phyloP scores from a whole-genome alignment of 2,329 filamentous ascomycete species.

The Elsinoe australis region DNA sequence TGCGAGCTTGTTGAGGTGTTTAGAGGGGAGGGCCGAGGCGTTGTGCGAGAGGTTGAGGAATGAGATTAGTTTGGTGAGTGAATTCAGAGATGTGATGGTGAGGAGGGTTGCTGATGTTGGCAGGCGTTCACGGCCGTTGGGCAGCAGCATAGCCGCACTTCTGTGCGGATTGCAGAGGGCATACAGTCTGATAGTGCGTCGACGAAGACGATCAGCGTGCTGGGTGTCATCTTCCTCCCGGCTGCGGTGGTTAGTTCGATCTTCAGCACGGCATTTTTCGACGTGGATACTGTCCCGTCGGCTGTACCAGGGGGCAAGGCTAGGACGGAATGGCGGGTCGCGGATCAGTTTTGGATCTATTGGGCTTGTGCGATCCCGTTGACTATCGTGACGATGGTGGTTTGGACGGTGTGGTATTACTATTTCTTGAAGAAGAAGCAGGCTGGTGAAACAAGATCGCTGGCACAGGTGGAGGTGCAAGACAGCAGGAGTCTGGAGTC shows the following conservation, averaged over 20 bases:
- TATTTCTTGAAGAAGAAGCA: neutral
- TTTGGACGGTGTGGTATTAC: conserved; percentile 1
- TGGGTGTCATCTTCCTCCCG: conserved; percentile 24
- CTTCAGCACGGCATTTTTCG: conserved; percentile 18
- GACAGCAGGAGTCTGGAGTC: neutral
- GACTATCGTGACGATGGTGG: neutral
- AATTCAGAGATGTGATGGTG: neutral
- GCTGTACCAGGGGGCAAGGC: neutral
- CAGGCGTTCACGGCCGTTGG: conserved; percentile 24
- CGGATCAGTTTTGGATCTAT: conserved; percentile 11
- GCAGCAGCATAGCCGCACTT: conserved; percentile 20
- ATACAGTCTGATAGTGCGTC: conserved; percentile 20
- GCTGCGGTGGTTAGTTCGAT: conserved; percentile 23
- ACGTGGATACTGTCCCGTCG: neutral
- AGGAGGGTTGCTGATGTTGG: neutral
- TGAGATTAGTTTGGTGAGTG: conserved; percentile 24
- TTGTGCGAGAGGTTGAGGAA: conserved; percentile 23
- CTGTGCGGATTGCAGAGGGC: conserved; percentile 20
- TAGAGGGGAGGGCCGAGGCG: conserved; percentile 21
- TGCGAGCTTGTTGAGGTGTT: conserved; percentile 20
- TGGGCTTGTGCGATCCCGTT: conserved; percentile 4
- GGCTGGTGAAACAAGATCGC: neutral
- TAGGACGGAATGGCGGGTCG: neutral
- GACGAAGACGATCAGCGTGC: conserved; percentile 23
- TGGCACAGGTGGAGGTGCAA: neutral